Base-by-base conservation (phyloP, 2,329 filamentous ascomycete genomes). In the Botrytis paeoniae region DNA sequence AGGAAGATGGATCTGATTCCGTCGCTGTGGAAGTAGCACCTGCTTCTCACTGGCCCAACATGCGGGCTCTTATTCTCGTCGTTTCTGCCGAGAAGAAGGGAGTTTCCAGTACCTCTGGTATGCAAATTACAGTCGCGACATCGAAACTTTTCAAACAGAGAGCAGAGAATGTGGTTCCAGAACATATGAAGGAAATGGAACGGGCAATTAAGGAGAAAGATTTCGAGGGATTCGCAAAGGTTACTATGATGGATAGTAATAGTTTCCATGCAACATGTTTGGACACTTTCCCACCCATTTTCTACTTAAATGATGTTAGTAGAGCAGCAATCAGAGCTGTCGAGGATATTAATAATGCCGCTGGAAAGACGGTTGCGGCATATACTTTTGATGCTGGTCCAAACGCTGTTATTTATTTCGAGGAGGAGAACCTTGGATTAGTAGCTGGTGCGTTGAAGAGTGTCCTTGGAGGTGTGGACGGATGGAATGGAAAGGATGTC, bases 341-440 rank as follows among this genome's bases (percentile, higher is more conserved):
- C 43, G 94, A 99, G 85, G 88, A 91, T 78, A 93, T 98, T 84
- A 99, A 99, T 81, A 86, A 87, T 71, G 87, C 88, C 37, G 93
- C 92, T 7, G 94, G 93, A 71, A 91, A 90, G 84, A 91, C 89
- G 0, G 88, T 98, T 29, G 94, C 93, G 5, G 96, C 96, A 5
- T 99, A 99, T 83, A 99, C 96, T 0, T 99, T 98, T 80, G 96
- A 99, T 81, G 96, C 96, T 0, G 96, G 96, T 70, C 96, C 96
- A 71, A 99, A 99, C 83, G 94, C 94, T 59, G 97, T 99, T 69
- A 90, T 99, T 69, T 99, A 99, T 86, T 98, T 97, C 81, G 88
- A 95, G 59, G 92, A 95, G 81, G 87, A 95, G 85, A 89, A 97
- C 78, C 87, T 90, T 75, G 86, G 87, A 60, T 83, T 87, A 4